phyloP scores from a whole-genome alignment of 1,284 basidiomycete species.

The Sporisorium scitamineum region DNA sequence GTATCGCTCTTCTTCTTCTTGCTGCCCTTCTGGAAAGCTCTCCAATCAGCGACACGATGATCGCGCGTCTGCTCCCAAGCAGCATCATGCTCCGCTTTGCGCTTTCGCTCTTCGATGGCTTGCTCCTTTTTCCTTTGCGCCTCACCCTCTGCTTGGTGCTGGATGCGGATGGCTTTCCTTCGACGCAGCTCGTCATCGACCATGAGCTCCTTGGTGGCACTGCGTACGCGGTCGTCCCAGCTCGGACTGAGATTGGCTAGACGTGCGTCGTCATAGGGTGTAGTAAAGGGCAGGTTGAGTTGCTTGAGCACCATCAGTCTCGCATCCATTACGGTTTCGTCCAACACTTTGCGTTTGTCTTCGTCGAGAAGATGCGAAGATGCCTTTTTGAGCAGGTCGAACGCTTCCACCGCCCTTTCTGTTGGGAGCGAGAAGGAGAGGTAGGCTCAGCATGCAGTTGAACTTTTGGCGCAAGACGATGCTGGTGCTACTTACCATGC shows the following conservation, averaged over 20 bases:
- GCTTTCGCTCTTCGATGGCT: constrained; percentile 69
- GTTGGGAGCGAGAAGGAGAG: not conserved
- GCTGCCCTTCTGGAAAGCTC: constrained; percentile 58
- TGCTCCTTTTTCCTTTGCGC: constrained; percentile 72
- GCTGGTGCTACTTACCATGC: constrained; percentile 59
- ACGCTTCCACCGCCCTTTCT: constrained; percentile 73
- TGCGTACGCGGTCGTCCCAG: constrained; percentile 71
- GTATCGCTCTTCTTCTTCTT: constrained; percentile 61
- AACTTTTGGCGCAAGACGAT: no score
- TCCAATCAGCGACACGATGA: constrained; percentile 64
- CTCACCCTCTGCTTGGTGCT: constrained; percentile 74
- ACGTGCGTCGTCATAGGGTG: constrained; percentile 69
- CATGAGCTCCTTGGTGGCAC: constrained; percentile 72
- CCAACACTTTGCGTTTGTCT: constrained; percentile 66
- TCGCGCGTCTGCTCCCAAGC: constrained; percentile 72
- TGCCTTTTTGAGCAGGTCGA: constrained; percentile 74
- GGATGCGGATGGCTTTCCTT: constrained; percentile 70
- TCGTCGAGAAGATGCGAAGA: constrained; percentile 68
- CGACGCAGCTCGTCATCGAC: constrained; percentile 74
- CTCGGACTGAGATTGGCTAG: constrained; percentile 70
- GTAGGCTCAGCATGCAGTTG: not conserved
- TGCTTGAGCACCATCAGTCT: constrained; percentile 69
- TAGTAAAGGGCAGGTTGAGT: constrained; percentile 65
- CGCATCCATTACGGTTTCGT: constrained; percentile 69
- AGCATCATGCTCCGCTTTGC: constrained; percentile 71